phyloP scores from a whole-genome alignment of 2,329 filamentous ascomycete species.

The Ophiostoma perfectum region DNA sequence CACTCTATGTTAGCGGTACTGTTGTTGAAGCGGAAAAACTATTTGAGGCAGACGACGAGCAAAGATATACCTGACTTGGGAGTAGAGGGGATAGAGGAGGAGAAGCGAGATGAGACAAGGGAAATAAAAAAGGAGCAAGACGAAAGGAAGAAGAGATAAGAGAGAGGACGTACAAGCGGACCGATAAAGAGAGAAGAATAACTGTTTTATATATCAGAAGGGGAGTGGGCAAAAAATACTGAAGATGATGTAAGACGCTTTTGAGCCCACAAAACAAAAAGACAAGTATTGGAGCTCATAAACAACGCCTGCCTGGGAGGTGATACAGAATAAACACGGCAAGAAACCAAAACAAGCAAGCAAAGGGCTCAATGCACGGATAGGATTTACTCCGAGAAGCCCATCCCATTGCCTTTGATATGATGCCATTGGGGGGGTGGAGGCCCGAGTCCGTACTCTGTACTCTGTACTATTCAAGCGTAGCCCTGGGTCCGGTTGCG shows the following conservation, averaged over 20 bases:
- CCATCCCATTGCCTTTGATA: too few relatives aligned
- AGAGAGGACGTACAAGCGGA: background rate
- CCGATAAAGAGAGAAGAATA: too few relatives aligned
- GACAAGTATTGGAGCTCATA: background rate
- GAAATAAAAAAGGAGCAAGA: background rate
- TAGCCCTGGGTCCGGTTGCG: too few relatives aligned
- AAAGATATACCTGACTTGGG: background rate
- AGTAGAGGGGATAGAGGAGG: background rate
- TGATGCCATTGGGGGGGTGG: too few relatives aligned
- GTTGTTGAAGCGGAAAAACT: too few relatives aligned
- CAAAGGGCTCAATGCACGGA: too few relatives aligned
- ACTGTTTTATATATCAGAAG: background rate
- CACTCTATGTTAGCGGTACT: too few relatives aligned
- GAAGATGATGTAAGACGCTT: background rate
- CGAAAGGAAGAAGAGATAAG: background rate
- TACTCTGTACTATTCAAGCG: too few relatives aligned
- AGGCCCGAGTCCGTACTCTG: too few relatives aligned
- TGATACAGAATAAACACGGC: background rate
- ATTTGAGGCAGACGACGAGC: background rate
- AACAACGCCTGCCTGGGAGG: background rate
- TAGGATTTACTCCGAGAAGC: too few relatives aligned
- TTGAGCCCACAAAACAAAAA: background rate
- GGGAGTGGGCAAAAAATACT: background rate
- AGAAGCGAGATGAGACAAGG: background rate
- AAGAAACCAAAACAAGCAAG: background rate